phyloP scores from a whole-genome alignment of 23 red algal genomes.

The Gracilaria gracilis region DNA sequence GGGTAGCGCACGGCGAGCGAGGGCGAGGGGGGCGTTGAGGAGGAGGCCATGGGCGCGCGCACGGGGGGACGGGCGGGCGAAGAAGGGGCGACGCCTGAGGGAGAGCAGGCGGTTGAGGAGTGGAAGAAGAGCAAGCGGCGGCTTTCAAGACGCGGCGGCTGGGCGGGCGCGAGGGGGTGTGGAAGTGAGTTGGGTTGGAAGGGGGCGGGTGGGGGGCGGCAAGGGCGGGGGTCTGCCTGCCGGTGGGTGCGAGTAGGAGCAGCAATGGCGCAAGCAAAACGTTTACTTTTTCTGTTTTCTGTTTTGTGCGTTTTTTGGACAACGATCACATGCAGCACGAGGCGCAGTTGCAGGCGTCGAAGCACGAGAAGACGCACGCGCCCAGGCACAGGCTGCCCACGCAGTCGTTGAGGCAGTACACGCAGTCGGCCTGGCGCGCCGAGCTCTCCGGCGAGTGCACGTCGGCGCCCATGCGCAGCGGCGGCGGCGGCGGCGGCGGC shows the following conservation, averaged over 20 bases:
- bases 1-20: slow-evolving; percentile 13
- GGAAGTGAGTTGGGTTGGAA: no score
- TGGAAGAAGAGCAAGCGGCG: no score
- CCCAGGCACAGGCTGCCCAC: background rate
- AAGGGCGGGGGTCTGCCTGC: no score
- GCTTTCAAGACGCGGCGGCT: no score
- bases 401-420: slow-evolving; percentile 19
- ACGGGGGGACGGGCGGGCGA: background rate
- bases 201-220: no score
- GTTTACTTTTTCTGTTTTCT: no score
- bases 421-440: background rate
- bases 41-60: background rate
- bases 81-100: no score
- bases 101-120: no score
- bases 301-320: no score
- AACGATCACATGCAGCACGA: background rate
- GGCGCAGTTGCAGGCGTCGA: background rate
- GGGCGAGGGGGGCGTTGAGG: background rate
- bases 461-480: background rate
- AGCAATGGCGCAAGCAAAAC: background rate
- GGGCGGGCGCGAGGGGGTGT: no score
- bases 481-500: slow-evolving; percentile 22
- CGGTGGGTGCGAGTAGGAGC: no score
- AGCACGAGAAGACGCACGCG: background rate
- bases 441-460: slow-evolving; percentile 9